Base-by-base conservation (phyloP, 352 stramenopile species). In the Saprolegnia parasitica region DNA sequence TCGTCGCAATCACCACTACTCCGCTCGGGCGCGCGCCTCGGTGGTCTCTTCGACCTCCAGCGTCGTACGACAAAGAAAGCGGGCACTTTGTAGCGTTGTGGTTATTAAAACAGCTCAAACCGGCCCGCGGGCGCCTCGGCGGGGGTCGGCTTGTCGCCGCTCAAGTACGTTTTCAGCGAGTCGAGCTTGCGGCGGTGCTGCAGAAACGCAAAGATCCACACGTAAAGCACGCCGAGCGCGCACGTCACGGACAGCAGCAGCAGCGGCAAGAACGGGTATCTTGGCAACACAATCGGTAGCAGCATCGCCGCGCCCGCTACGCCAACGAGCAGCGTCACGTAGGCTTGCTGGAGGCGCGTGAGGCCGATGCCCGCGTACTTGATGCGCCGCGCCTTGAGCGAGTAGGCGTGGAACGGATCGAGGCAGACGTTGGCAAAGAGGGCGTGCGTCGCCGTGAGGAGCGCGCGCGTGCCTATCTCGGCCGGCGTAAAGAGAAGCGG, bases 401-500 rank as follows among this genome's bases (percentile, higher is more conserved):
- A 90, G 37, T 83, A 76, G 73, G 88, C 90, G 52, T 90, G 81
- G 49, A 88, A 72, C 32, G 81, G 81, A 11, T 88, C 78, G 5
- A 93, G 77, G 40, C 81, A 78, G 24, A 88, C 67, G 70, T 88
- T 80, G 15, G 82, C 81, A 5, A 93, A 50, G 20, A 93, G 35
- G 23, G 77, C 80, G 68, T 96, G 86, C 1, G 76, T 73, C 29
- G 74, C 50, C 3, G 82, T 84, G 11, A 96, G 75, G 4, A 96
- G 71, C n/a, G 90, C 68, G 56, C 92, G 91, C 0, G 87, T 91
- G 50, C 71, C 75, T 21, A 92, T 79, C 54, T 96, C 87, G 0
- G 84, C 84, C 0, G 84, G 78, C 1, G 86, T 96, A 65, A 96
- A 96, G 0, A 96, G 71, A 20, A 96, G 71, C 32, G 88, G 86